A percentile compares a stretch with the other conserved stretches of the same genome.
phyloP scores from a whole-genome alignment of 805 yeast species.

The Cyberlindnera sargentensis region DNA sequence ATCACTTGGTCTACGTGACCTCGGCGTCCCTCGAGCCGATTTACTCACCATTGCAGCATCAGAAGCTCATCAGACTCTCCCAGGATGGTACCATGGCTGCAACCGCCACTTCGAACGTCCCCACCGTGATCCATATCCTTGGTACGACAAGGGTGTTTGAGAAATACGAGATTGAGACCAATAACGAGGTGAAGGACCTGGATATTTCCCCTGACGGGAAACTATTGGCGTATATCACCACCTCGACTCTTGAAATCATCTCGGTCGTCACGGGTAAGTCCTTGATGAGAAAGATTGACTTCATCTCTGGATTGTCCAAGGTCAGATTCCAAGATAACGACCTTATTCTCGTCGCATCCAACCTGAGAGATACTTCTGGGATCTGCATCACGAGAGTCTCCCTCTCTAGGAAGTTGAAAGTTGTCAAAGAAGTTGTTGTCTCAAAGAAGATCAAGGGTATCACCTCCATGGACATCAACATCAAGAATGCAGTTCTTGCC shows the following conservation, averaged over 20 bases:
- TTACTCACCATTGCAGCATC: conserved; percentile 36
- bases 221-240: conserved; percentile 57
- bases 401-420: conserved; percentile 14
- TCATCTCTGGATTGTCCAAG: conserved; percentile 27
- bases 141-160: conserved; percentile 51
- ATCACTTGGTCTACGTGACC: conserved; percentile 61
- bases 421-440: conserved; percentile 10
- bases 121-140: conserved; percentile 60
- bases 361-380: conserved; percentile 11
- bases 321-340: conserved; percentile 27
- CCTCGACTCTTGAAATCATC: conserved; percentile 39
- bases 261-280: conserved; percentile 36
- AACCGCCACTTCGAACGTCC: conserved; percentile 61
- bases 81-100: conserved; percentile 58
- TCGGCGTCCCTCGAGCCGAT: conserved; percentile 50
- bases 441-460: conserved; percentile 26
- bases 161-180: conserved; percentile 50
- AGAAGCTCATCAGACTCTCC: conserved; percentile 53
- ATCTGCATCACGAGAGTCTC: conserved; percentile 11
- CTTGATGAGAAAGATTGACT: conserved; percentile 27
- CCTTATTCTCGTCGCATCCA: conserved; percentile 12
- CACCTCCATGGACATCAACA: conserved; percentile 43
- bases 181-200: conserved; percentile 54
- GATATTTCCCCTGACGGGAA: conserved; percentile 68
- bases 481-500: conserved; percentile 29